phyloP scores from a whole-genome alignment of 352 stramenopile genomes.

The Phytophthora brassicae region DNA sequence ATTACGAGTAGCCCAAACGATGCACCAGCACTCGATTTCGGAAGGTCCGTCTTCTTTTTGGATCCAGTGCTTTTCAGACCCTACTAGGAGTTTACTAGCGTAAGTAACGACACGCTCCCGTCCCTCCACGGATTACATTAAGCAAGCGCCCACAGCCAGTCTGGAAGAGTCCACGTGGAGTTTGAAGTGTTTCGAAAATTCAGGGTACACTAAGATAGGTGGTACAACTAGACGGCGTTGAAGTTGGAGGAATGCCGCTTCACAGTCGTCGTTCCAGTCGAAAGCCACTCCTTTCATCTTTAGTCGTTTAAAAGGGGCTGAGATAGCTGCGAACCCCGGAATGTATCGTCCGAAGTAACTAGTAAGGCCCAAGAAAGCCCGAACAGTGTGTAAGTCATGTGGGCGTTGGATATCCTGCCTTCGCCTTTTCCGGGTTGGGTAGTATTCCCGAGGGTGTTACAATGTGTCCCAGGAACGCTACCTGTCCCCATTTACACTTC shows the following conservation, averaged over 20 bases:
- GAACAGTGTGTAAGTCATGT: neutral
- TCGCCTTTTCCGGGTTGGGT: neutral
- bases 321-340: neutral
- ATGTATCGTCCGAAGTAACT: neutral
- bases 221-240: neutral
- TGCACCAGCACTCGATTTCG: neutral
- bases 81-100: neutral
- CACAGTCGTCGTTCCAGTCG: neutral
- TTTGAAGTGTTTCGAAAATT: neutral
- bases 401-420: neutral
- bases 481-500: neutral
- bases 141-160: neutral
- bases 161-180: neutral
- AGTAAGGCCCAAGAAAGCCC: neutral
- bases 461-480: neutral
- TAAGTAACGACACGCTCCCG: neutral
- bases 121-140: neutral
- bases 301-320: neutral
- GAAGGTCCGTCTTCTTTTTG: neutral
- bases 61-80: neutral
- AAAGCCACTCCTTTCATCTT: neutral
- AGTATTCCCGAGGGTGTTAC: neutral
- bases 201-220: neutral
- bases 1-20: neutral
- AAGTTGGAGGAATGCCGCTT: neutral